Percentiles rank a stretch among this genome's conserved stretches.
Conservation (phyloP, 257 asterid species). For the Apocynum venetum region DNA sequence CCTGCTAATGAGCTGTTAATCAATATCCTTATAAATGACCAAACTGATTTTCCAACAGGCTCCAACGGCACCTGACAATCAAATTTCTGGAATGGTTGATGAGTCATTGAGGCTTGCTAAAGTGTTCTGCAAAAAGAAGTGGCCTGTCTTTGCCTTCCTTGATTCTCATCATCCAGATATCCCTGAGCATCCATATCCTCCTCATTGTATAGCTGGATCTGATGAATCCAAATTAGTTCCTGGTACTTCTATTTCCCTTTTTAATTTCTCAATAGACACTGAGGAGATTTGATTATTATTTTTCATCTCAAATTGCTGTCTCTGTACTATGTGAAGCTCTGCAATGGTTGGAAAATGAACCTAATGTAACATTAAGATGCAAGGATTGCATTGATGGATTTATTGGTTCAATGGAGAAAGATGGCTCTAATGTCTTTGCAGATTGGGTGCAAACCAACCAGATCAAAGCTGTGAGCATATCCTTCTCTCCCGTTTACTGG, state of each 20-base stretch:
- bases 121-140: conserved; percentile 55
- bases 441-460: conserved; percentile 82
- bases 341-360: conserved; percentile 79
- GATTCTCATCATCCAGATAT: conserved; percentile 83
- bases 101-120: conserved; percentile 68
- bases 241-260: conserved; percentile 29
- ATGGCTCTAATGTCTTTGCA: conserved; percentile 76
- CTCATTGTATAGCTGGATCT: conserved; percentile 80
- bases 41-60: conserved; percentile 44
- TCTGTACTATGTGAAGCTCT: conserved; percentile 47
- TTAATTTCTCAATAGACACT: neutral
- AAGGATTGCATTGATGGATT: conserved; percentile 91
- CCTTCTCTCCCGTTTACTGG: neutral
- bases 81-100: conserved; percentile 75
- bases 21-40: neutral
- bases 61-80: conserved; percentile 63
- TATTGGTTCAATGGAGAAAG: conserved; percentile 72
- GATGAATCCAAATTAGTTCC: conserved; percentile 81
- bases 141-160: conserved; percentile 77
- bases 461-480: conserved; percentile 57
- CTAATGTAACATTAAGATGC: conserved; percentile 63
- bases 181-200: conserved; percentile 92
- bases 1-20: neutral
- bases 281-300: neutral
- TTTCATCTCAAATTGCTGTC: conserved; percentile 9